Evolutionary conservation across 768 basidiomycete genomes (phyloP).

Genomic region (Lentinula aciculospora): DNA sequence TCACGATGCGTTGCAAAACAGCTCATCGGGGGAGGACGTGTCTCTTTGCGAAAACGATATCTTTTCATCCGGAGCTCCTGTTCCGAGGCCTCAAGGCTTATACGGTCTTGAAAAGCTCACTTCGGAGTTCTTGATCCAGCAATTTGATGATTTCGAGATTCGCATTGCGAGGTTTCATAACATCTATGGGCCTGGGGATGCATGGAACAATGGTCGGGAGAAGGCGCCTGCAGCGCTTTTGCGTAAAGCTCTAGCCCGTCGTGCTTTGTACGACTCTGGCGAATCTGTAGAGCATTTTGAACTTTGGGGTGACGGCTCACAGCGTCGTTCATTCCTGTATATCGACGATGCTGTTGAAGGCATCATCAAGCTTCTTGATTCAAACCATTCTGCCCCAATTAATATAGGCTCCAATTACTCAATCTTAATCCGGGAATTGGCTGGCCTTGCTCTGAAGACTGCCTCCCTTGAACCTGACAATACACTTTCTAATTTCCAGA

Average conservation of each 20-base stretch:
- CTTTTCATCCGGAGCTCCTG: constrained; percentile 33
- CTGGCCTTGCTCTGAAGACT: constrained; percentile 29
- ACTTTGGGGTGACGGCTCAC: constrained; percentile 52
- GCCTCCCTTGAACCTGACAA: constrained; percentile 21
- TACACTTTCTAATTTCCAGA: constrained; percentile 22
- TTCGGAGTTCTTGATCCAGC: constrained; percentile 39
- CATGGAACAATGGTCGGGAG: constrained; percentile 51
- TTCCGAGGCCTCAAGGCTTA: constrained; percentile 45
- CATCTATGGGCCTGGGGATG: constrained; percentile 48
- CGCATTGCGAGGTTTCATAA: constrained; percentile 55
- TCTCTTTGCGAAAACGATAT: constrained; percentile 33
- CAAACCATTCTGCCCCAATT: constrained; percentile 27
- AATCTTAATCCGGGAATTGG: constrained; percentile 37
- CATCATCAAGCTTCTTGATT: constrained; percentile 35
- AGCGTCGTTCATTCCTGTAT: constrained; percentile 50
- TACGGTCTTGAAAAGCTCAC: constrained; percentile 56
- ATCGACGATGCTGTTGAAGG: constrained; percentile 52
- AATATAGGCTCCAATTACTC: constrained; percentile 49
- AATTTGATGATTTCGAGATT: constrained; percentile 26
- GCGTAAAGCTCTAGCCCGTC: constrained; percentile 41
- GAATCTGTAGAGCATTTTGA: constrained; percentile 27
- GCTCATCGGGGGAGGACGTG: constrained; percentile 21
- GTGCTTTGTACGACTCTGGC: constrained; percentile 11
- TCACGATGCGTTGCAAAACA: constrained; percentile 35
- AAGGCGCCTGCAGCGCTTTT: constrained; percentile 54